Base-by-base conservation (phyloP, 495 filamentous ascomycete genomes). In the Pyrenopolyporus hunteri region DNA sequence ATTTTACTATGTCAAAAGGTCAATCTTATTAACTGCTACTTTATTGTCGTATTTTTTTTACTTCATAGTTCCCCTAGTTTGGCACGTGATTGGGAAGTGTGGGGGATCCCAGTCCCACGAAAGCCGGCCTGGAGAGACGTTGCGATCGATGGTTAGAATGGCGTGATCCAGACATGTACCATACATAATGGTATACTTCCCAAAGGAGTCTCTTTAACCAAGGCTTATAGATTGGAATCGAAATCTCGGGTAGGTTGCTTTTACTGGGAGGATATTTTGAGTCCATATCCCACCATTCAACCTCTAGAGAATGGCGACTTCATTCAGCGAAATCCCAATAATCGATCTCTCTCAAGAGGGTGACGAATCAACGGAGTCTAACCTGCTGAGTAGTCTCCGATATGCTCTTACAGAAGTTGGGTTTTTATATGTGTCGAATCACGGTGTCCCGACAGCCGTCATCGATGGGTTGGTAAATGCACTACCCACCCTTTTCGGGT, bases 401-500 rank as follows among this genome's bases (percentile, higher is more conserved):
- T 66, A 74, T 29, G 81, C 79, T 19, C 62, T 83, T 39, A 78
- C 74, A 33, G 54, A 75, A 37, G 72, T 81, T 46, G 82, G 82
- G 1, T 84, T 85, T 47, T 69, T 85, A 6, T 83, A 84, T 57
- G 62, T 85, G 23, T 64, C 66, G 1, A 80, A 83, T 50, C 81
- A 84, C 60, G 73, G 71, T 10, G 77, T 83, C 11, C 64, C 76
- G 4, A 23, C 50, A 20, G 28, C 54, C 1, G 69, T 58, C 13
- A 74, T 82, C 32, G 40, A 70, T 1, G 70, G 68, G 17, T 66
- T 85, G 13, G 68, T 75, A 9, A 58, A 68, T 19, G 64, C 57
- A 1, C 67, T 83, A 2, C 80, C 81, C 14, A 48, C 43, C 1
- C 71, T 84, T 2, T 86, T 83, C 49, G 62, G 71, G 6, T 66